phyloP scores from a whole-genome alignment of 2,329 filamentous ascomycete species.

The Penicillium sp. region DNA sequence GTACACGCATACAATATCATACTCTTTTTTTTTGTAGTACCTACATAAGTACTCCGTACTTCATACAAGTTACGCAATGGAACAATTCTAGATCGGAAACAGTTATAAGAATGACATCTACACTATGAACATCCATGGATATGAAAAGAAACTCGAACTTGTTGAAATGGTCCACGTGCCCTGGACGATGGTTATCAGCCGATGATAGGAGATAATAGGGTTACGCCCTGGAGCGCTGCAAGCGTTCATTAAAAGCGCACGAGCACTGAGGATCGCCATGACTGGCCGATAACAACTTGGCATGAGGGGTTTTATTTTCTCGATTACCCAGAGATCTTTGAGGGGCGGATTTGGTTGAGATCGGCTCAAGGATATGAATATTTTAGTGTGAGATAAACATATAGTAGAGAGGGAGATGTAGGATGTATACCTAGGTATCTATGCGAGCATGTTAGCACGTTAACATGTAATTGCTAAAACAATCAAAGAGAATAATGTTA shows the following conservation, averaged over 20 bases:
- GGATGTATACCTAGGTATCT: background rate
- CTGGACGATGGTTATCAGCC: slow-evolving; percentile 4
- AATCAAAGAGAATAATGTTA: background rate
- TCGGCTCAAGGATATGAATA: background rate
- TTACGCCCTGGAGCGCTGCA: slow-evolving; percentile 11
- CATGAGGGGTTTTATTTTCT: slow-evolving; percentile 8
- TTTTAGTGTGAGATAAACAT: background rate
- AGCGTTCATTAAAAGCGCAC: slow-evolving; percentile 10
- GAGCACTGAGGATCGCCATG: slow-evolving; percentile 7
- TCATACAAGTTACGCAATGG: background rate
- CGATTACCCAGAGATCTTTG: background rate
- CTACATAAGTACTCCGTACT: too few relatives aligned
- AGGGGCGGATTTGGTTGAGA: background rate
- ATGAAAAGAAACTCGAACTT: background rate
- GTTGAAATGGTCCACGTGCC: slow-evolving; percentile 3
- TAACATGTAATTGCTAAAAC: background rate
- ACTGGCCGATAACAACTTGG: slow-evolving; percentile 12
- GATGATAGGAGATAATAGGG: slow-evolving; percentile 7
- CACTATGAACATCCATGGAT: background rate
- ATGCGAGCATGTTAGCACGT: too few relatives aligned
- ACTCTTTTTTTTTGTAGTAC: too few relatives aligned
- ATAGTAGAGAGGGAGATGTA: background rate
- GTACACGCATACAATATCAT: background rate
- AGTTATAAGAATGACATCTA: background rate
- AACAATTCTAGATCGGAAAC: background rate